Percentiles rank a stretch among this genome's conserved stretches.
Conservation (phyloP, 148 eudicot genomes). For the Fagopyrum esculentum region DNA sequence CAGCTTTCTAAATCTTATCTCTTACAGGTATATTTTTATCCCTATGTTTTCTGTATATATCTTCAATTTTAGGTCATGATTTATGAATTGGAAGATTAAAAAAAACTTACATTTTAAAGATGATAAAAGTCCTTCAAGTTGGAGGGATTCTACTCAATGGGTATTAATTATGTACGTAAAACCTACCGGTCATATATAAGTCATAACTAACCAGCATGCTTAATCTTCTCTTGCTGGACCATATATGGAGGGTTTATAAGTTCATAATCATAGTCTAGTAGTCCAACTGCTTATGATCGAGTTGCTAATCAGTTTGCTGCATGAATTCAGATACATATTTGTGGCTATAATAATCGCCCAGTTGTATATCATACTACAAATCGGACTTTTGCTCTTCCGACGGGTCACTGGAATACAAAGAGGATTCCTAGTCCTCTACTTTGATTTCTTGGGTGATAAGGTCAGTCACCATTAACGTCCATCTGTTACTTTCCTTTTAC, state of each 20-base stretch:
- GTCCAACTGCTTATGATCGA: too few species aligned
- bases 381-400: neutral
- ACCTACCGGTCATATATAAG: neutral
- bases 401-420: neutral
- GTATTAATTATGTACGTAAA: neutral
- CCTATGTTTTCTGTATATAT: neutral
- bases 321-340: slow-evolving; percentile 1
- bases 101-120: too few species aligned
- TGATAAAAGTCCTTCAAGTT: neutral
- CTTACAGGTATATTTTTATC: neutral
- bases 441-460: slow-evolving; percentile 6
- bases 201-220: slow-evolving; percentile 3
- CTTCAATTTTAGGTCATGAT: neutral
- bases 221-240: neutral
- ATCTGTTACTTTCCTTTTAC: too few species aligned
- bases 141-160: neutral
- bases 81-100: neutral
- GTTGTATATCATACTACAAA: slow-evolving; percentile 1
- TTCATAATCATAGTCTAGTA: too few species aligned
- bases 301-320: neutral
- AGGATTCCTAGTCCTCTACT: neutral
- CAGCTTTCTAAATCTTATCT: neutral
- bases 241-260: neutral
- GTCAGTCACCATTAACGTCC: neutral
- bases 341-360: neutral